Percentiles rank a stretch among this genome's conserved stretches.
phyloP scores from a whole-genome alignment of 1,284 basidiomycete species.

The Moniliophthora roreri region DNA sequence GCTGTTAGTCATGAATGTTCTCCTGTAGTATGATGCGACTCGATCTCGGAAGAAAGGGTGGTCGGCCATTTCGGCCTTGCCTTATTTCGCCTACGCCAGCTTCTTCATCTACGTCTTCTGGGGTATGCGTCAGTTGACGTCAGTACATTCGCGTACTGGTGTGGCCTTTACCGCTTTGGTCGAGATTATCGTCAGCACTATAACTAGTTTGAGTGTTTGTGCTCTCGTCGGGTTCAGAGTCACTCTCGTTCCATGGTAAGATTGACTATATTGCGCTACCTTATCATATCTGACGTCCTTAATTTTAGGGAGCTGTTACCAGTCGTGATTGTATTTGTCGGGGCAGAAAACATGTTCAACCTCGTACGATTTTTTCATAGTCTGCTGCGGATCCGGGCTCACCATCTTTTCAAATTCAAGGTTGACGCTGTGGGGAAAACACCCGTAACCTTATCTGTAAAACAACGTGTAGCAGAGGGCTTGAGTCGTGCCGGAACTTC shows the following conservation, averaged over 20 bases:
- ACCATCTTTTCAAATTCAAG: conserved; percentile 35
- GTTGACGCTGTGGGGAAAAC: conserved; percentile 90
- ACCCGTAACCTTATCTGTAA: conserved; percentile 86
- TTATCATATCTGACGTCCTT: conserved; percentile 13
- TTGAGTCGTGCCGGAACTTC: conserved; percentile 86
- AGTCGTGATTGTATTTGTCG: conserved; percentile 93
- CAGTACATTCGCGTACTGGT: conserved; percentile 90
- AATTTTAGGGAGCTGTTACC: conserved; percentile 76
- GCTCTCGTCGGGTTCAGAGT: conserved; percentile 83
- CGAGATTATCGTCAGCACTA: conserved; percentile 88
- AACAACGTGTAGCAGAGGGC: conserved; percentile 89
- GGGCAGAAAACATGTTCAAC: conserved; percentile 97
- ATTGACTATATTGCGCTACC: conserved; percentile 10
- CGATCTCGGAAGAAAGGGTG: conserved; percentile 40
- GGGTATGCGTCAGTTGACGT: conserved; percentile 77
- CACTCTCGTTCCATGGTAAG: conserved; percentile 85
- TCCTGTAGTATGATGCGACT: conserved; percentile 50
- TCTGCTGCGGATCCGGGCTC: not conserved
- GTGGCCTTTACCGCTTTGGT: conserved; percentile 92
- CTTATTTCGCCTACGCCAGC: conserved; percentile 78
- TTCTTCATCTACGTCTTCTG: conserved; percentile 80
- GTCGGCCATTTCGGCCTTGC: conserved; percentile 67
- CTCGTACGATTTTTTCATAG: conserved; percentile 54
- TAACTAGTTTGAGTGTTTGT: conserved; percentile 91
- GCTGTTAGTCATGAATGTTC: conserved; percentile 4